Base-by-base conservation (phyloP, 345 rosid species). In the Aquilaria yunnanensis region DNA sequence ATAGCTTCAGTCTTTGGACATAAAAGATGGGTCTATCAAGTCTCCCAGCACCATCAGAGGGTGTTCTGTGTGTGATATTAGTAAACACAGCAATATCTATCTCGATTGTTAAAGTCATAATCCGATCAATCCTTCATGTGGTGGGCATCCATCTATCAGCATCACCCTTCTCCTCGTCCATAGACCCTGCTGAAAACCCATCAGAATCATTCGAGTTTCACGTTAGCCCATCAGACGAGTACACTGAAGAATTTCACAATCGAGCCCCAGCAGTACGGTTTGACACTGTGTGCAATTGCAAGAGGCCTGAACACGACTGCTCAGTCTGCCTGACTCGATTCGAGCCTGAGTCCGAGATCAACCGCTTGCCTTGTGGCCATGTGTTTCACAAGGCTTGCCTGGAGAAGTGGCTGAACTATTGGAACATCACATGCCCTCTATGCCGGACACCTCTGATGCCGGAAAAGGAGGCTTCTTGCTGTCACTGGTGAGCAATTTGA, bases 41-140 rank as follows among this genome's bases (percentile, higher is more conserved):
- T 55, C 94, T 89, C 49, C 98, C 98, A 33, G 74, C 92, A 60
- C 95, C 98, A 65, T 92, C 98, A 51, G 98, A 89, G 77, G 95
- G 96, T 78, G 78, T 92, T 65, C 61, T 92, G 14, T 83, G 95
- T 51, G 74, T 89, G 41, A 64, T 92, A 67, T 63, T 89, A 75
- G 94, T 89, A 8, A 89, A 89, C 84, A 89, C 98, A 5, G 96
- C 95, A n/a, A 61, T 83, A 54, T 86, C 98, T 5, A 79, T 89
- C 67, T 89, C 94, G 48, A 65, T 92, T 30, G 72, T 92, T 51
- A 85, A 86, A 74, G 85, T 86, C 68, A 69, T 89, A 50, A 74
- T 89, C 47, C 54, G 88, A 56, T 72, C 95, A 29, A 81, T 92
- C 61, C 90, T 92, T 56, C 74, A 79, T 37, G 50, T 87, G 9